phyloP scores from a whole-genome alignment of 169 alveolate species.

The Theileria sp. region DNA sequence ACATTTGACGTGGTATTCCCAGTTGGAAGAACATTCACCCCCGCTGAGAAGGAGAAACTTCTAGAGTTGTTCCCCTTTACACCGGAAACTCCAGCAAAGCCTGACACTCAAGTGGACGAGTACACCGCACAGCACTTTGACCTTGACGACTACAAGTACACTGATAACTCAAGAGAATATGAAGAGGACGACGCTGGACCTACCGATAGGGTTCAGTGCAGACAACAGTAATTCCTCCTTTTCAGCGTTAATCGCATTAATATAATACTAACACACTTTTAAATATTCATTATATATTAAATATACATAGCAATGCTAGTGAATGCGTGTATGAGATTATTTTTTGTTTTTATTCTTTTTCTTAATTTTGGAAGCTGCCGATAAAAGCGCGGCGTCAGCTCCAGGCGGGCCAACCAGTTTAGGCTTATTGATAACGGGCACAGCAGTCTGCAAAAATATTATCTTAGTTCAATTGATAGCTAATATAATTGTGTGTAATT shows the following conservation, averaged over 20 bases:
- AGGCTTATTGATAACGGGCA: slow-evolving; percentile 29
- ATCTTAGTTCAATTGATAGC: not conserved
- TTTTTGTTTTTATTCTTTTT: slow-evolving; percentile 41
- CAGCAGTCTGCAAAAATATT: slow-evolving; percentile 16
- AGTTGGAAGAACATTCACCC: slow-evolving; percentile 69
- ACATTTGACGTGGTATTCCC: slow-evolving; percentile 94
- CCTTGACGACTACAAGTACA: slow-evolving; percentile 53
- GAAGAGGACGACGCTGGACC: slow-evolving; percentile 56
- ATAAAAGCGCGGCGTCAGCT: slow-evolving; percentile 56
- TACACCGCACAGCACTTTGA: slow-evolving; percentile 53
- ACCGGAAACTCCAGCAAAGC: slow-evolving; percentile 21
- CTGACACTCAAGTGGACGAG: slow-evolving; percentile 32
- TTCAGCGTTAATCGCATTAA: not conserved
- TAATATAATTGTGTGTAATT: not conserved
- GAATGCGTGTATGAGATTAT: not conserved
- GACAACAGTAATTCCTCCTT: slow-evolving; percentile 41
- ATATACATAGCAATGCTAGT: too few relatives aligned
- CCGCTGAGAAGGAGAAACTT: slow-evolving; percentile 64
- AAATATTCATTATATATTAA: too few relatives aligned
- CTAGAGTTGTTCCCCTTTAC: slow-evolving; percentile 63
- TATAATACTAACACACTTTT: not conserved
- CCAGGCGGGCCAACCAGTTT: slow-evolving; percentile 63
- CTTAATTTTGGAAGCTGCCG: slow-evolving; percentile 49
- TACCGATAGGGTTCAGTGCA: slow-evolving; percentile 58
- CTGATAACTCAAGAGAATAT: slow-evolving; percentile 20